A percentile compares a stretch with the other conserved stretches of the same genome.
These are phyloP conservation scores for Eutrema japonicum DNA, from an alignment of 345 rosid species.

Conservation along the genomic window DNA sequence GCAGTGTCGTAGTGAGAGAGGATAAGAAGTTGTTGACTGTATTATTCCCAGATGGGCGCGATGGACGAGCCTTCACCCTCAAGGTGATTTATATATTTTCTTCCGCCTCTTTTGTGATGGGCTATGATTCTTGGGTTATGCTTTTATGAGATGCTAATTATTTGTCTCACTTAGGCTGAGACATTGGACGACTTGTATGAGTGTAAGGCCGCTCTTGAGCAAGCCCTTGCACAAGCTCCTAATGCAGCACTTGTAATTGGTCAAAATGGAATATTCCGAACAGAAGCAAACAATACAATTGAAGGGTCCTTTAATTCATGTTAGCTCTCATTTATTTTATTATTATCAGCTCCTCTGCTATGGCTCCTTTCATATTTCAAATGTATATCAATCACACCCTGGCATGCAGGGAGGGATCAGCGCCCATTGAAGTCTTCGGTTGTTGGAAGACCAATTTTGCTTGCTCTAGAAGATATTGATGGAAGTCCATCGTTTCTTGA, in stretches of 20 bases:
- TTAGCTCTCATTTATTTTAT: constrained; percentile 47
- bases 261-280: constrained; percentile 85
- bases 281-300: constrained; percentile 64
- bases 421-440: constrained; percentile 88
- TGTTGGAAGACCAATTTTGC: constrained; percentile 97
- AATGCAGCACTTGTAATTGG: constrained; percentile 94
- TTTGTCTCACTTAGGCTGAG: constrained; percentile 66
- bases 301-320: constrained; percentile 93
- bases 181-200: constrained; percentile 85
- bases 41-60: constrained; percentile 97
- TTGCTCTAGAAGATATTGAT: constrained; percentile 97
- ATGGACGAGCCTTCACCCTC: constrained; percentile 98
- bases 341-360: constrained; percentile 2
- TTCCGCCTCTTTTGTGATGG: background rate
- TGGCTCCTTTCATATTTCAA: constrained; percentile 6
- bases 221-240: constrained; percentile 94
- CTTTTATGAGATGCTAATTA: constrained; percentile 31
- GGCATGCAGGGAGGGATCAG: constrained; percentile 80
- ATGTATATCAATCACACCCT: constrained; percentile 20
- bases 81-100: constrained; percentile 59
- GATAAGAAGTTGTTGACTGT: constrained; percentile 94
- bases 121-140: constrained; percentile 22
- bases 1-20: constrained; percentile 96
- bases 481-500: constrained; percentile 97
- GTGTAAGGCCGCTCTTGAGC: constrained; percentile 93